A percentile compares a stretch with the other conserved stretches of the same genome.
phyloP scores from a whole-genome alignment of 495 filamentous ascomycete genomes.

The Patellaria atrata region DNA sequence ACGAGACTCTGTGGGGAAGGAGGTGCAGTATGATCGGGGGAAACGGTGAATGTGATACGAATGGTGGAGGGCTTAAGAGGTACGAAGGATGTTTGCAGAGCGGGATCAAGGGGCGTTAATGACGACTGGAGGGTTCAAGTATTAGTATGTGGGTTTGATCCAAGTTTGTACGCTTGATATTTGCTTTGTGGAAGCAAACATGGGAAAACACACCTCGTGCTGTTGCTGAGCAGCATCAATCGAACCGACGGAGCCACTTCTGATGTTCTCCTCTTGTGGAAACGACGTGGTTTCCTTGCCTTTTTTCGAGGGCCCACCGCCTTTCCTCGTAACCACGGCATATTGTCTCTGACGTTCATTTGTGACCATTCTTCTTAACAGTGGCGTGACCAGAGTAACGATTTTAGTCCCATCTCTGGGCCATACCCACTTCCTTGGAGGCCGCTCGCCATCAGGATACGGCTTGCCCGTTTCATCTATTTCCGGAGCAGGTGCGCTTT shows the following conservation, averaged over 20 bases:
- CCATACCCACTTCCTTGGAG: slow-evolving; percentile 36
- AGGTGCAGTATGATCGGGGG: no score
- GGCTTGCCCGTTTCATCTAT: slow-evolving; percentile 10
- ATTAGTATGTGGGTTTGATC: no score
- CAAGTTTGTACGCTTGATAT: not conserved
- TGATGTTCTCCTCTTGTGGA: not conserved
- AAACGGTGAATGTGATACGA: no score
- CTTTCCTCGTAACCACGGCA: slow-evolving; percentile 43
- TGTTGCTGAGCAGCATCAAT: not conserved
- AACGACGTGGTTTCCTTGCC: slow-evolving; percentile 8
- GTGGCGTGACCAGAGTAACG: slow-evolving; percentile 41
- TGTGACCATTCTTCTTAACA: slow-evolving; percentile 48
- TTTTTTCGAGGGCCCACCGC: slow-evolving; percentile 33
- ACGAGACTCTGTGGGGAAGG: no score
- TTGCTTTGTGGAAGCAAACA: not conserved
- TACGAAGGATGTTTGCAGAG: no score
- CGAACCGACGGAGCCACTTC: not conserved
- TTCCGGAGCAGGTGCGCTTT: slow-evolving; percentile 22
- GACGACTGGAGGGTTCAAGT: no score
- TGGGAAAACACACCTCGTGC: not conserved
- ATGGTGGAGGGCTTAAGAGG: no score
- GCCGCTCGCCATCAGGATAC: slow-evolving; percentile 6
- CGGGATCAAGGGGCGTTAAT: no score
- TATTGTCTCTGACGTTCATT: slow-evolving; percentile 51
- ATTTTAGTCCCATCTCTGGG: slow-evolving; percentile 39